Base-by-base conservation (phyloP, 495 filamentous ascomycete species). In the Schizothecium vesticola region DNA sequence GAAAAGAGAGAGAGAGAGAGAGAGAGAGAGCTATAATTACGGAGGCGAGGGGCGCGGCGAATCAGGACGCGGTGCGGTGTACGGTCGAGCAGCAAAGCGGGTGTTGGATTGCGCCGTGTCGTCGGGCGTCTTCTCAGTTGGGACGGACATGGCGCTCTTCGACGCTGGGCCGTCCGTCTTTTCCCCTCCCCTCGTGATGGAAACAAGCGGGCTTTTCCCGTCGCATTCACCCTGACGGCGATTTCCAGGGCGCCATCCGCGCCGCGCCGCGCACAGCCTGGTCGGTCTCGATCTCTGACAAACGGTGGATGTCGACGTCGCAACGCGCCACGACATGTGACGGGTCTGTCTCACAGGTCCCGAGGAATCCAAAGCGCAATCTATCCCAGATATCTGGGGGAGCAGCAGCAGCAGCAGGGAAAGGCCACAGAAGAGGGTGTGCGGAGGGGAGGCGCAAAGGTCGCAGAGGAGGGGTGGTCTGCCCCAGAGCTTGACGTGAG, bases 341-440 rank as follows among this genome's bases (percentile, higher is more conserved):
- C 64, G 67, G 69, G 63, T 61, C 28, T 56, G 62, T 72, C 68
- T 67, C 68, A 75, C 64, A 33, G 26, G 26, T 64, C 60, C 58
- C 23, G 24, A 68, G 57, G 12, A 65, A 31, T 33, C 56, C 62
- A 66, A 68, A 64, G 59, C 28, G 68, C 67, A 74, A 71, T 74
- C 69, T 71, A 71, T 71, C 25, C 67, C 70, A 71, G 29, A 61
- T 60, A 31, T 64, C 71, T 63, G 65, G 56, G 31, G 70, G 61
- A 66, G 67, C 68, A 71, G 72, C 43, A 51, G 74, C 71, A 74
- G 66, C 63, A 65, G 67, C 69, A 67, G 58, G 68, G 71, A 61
- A 43, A 59, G 59, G 70, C 25, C n/a, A 61, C 19, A 36, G 26
- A 71, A 70, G 75, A 70, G 71, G 76, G 75, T 76, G 75, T 78